phyloP scores from a whole-genome alignment of 331 rosid species.

The Malus hybrid region DNA sequence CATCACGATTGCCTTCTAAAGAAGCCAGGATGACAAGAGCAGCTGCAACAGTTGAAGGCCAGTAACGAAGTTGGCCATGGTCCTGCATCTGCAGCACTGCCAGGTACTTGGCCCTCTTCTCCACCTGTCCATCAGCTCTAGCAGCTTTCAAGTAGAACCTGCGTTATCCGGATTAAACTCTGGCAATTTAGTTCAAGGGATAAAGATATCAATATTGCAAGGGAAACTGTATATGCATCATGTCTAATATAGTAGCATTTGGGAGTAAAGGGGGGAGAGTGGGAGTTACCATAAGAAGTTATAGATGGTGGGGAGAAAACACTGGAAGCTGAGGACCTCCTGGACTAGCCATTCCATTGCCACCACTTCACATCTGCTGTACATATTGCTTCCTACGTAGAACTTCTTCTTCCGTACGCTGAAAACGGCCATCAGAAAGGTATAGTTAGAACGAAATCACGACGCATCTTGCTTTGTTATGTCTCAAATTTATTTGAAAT shows the following conservation, averaged over 20 bases:
- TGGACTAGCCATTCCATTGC: slow-evolving; percentile 97
- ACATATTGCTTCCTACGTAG: slow-evolving; percentile 36
- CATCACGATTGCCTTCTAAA: slow-evolving; percentile 41
- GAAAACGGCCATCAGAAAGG: slow-evolving; percentile 13
- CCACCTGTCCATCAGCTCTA: slow-evolving; percentile 51
- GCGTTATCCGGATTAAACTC: background rate
- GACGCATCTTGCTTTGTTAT: background rate
- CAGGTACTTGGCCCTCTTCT: slow-evolving; percentile 64
- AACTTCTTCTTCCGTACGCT: slow-evolving; percentile 55
- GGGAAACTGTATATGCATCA: background rate
- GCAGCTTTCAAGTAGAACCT: slow-evolving; percentile 90
- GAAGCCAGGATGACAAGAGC: slow-evolving; percentile 66
- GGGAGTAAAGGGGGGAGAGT: background rate
- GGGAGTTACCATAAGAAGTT: slow-evolving; percentile 72
- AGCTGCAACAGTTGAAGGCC: slow-evolving; percentile 90
- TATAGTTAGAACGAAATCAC: background rate
- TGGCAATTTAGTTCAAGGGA: background rate
- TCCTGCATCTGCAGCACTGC: slow-evolving; percentile 59
- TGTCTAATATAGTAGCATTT: slow-evolving; percentile 5
- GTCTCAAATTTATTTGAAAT: background rate
- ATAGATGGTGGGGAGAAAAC: slow-evolving; percentile 71
- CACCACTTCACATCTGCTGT: slow-evolving; percentile 78
- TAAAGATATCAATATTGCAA: background rate
- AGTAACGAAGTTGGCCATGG: slow-evolving; percentile 47
- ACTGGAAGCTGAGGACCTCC: slow-evolving; percentile 79